A percentile compares a stretch with the other conserved stretches of the same genome.
These are phyloP conservation scores for Circinella minor DNA, from an alignment of 371 early-diverging fungal genomes.

Conservation along the genomic window DNA sequence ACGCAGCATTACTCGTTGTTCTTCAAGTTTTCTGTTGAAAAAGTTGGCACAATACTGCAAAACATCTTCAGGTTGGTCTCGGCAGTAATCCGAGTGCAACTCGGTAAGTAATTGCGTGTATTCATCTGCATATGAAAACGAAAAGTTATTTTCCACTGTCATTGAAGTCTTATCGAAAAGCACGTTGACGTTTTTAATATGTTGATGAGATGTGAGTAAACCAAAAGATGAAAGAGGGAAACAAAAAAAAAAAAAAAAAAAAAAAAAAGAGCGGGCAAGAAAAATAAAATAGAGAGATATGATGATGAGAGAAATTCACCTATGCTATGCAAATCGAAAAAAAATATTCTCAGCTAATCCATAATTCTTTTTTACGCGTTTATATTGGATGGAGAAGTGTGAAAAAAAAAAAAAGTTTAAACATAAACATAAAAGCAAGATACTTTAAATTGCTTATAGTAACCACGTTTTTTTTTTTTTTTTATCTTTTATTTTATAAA, in stretches of 20 bases:
- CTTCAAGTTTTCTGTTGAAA: slow-evolving; percentile 80
- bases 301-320: neutral
- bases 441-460: too few relatives aligned
- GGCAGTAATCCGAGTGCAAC: slow-evolving; percentile 43
- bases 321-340: neutral
- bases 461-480: too few relatives aligned
- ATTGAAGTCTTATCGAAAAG: slow-evolving; percentile 4
- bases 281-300: too few relatives aligned
- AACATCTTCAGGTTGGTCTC: slow-evolving; percentile 71
- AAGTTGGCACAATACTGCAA: slow-evolving; percentile 91
- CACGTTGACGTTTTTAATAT: neutral
- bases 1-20: slow-evolving; percentile 61
- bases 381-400: too few relatives aligned
- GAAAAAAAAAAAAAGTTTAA: too few relatives aligned
- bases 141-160: slow-evolving; percentile 22
- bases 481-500: too few relatives aligned
- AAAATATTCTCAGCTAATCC: too few relatives aligned
- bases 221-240: neutral
- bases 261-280: too few relatives aligned
- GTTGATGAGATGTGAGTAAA: slow-evolving; percentile 3
- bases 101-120: slow-evolving; percentile 49
- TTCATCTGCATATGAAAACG: slow-evolving; percentile 34
- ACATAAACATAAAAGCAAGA: too few relatives aligned
- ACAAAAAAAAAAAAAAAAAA: too few relatives aligned
- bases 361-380: too few relatives aligned